phyloP scores from a whole-genome alignment of 2,329 filamentous ascomycete species.

The Penicillium hordei region DNA sequence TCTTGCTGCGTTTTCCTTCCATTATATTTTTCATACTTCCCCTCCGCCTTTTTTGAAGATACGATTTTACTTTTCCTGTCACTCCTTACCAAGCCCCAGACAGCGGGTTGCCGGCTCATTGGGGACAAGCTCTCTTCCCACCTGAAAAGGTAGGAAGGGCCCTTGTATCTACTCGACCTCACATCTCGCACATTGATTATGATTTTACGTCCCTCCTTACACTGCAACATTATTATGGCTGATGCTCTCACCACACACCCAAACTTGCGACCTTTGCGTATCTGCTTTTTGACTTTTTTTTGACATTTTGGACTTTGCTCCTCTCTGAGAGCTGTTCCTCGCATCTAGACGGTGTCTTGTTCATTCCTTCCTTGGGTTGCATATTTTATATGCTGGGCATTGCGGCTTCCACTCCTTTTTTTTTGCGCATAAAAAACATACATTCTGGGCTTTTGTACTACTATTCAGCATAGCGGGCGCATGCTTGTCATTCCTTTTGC shows the following conservation, averaged over 20 bases:
- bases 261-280: conserved; percentile 18
- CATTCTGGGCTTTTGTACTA: conserved; percentile 35
- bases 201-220: conserved; percentile 40
- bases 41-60: conserved; percentile 25
- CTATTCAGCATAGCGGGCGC: conserved; percentile 38
- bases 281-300: conserved; percentile 6
- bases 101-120: not conserved
- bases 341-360: conserved; percentile 38
- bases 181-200: conserved; percentile 15
- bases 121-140: conserved; percentile 14
- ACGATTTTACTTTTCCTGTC: conserved; percentile 25
- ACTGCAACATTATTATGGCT: conserved; percentile 27
- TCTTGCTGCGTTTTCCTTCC: conserved; percentile 15
- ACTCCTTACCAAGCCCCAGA: conserved; percentile 32
- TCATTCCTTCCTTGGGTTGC: conserved; percentile 35
- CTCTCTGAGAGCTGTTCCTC: conserved; percentile 22
- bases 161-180: conserved; percentile 5
- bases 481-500: conserved; percentile 40
- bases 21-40: conserved; percentile 25
- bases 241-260: conserved; percentile 26
- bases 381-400: conserved; percentile 30
- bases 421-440: conserved; percentile 5
- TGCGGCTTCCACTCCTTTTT: conserved; percentile 35
- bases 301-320: not conserved
- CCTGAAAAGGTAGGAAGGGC: conserved; percentile 21